These are phyloP conservation scores for Crucihimalaya himalaica DNA, from an alignment of 345 rosid genomes.

Conservation along the genomic window DNA sequence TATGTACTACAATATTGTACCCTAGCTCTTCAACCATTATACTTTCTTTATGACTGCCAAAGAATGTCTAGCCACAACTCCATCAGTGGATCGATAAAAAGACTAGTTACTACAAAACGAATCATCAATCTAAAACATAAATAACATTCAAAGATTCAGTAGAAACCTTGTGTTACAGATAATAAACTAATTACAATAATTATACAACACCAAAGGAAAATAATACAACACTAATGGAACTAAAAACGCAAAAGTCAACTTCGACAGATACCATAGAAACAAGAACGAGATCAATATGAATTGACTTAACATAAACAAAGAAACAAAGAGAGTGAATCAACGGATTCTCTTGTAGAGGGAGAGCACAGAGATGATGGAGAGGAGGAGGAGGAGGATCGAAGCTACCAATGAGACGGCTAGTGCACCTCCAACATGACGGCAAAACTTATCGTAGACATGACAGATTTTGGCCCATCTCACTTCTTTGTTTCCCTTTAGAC, in stretches of 20 bases:
- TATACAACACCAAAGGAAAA: constrained; percentile 6
- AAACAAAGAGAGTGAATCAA: constrained; percentile 29
- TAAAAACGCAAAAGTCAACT: constrained; percentile 7
- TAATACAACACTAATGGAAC: neutral
- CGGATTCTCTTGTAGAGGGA: constrained; percentile 52
- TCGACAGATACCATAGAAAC: constrained; percentile 21
- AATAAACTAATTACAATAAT: constrained; percentile 23
- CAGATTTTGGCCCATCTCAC: constrained; percentile 56
- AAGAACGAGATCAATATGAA: constrained; percentile 10
- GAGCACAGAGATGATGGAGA: constrained; percentile 51
- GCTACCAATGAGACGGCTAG: constrained; percentile 54
- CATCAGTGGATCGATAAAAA: neutral
- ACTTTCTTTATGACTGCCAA: neutral
- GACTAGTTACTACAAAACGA: neutral
- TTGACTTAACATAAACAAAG: neutral
- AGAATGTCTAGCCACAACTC: neutral
- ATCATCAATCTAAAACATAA: constrained; percentile 20
- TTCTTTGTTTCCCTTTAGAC: constrained; percentile 65
- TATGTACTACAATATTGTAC: neutral
- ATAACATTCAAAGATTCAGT: constrained; percentile 12
- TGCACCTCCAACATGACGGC: constrained; percentile 54
- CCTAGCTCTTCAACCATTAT: neutral
- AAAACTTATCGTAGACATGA: constrained; percentile 55
- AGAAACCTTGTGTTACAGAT: constrained; percentile 4
- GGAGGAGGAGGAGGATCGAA: constrained; percentile 59